A percentile compares a stretch with the other conserved stretches of the same genome.
Conservation (phyloP, 2,329 filamentous ascomycete species). For the Macrophomina tecta region DNA sequence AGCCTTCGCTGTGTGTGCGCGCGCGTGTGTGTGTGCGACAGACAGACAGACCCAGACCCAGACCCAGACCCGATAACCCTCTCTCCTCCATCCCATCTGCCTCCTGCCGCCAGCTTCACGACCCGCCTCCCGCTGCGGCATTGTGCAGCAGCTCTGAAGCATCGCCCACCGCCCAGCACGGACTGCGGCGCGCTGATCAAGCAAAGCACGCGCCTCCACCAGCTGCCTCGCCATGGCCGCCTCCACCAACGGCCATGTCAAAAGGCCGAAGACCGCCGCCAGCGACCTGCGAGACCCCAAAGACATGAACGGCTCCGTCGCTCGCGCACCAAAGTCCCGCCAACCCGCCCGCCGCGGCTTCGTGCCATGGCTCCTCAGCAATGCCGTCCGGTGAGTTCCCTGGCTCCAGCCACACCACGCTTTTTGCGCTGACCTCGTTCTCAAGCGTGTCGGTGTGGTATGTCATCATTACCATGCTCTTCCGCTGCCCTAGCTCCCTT, state of each 20-base stretch:
- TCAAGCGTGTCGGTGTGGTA: conserved; percentile 83
- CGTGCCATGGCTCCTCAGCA: conserved; percentile 39
- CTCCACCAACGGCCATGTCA: conserved; percentile 45
- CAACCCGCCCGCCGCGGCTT: conserved; percentile 34
- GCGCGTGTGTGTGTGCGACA: neutral
- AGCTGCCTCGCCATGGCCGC: conserved; percentile 42
- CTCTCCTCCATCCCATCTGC: neutral
- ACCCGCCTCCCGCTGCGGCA: neutral
- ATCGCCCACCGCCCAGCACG: conserved; percentile 15
- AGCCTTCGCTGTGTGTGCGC: neutral
- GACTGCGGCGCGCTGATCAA: conserved; percentile 25
- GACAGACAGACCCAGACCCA: neutral
- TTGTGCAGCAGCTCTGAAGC: neutral
- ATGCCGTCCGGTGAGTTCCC: conserved; percentile 39
- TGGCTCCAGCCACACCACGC: neutral
- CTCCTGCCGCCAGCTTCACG: neutral
- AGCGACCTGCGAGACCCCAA: conserved; percentile 36
- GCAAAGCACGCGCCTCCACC: conserved; percentile 21
- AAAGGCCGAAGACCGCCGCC: conserved; percentile 39
- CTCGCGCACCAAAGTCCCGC: conserved; percentile 31
- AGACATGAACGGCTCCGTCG: conserved; percentile 31
- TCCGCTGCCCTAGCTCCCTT: conserved; percentile 78
- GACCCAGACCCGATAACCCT: conserved; percentile 1
- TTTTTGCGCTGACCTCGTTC: conserved; percentile 19
- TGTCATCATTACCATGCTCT: conserved; percentile 76